Evolutionary conservation across 108 stramenopile genomes (phyloP).

Genomic region (Nitzschia inconspicua): DNA sequence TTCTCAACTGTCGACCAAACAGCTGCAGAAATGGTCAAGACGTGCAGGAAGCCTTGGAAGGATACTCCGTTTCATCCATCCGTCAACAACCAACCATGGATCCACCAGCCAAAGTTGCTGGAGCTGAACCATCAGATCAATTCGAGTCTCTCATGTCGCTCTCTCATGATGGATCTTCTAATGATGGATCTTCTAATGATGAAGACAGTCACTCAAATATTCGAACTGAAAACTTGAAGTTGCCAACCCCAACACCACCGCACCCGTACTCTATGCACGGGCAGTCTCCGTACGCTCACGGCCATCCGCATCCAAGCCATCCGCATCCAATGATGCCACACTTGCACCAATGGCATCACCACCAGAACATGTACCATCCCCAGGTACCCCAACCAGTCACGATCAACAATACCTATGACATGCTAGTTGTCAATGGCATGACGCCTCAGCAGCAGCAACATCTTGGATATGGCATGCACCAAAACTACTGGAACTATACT

Average conservation of each 20-base stretch:
- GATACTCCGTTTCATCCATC: no score
- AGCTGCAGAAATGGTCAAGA: no score
- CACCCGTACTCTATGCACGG: background rate
- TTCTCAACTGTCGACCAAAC: no score
- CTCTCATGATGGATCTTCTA: slow-evolving; percentile 3
- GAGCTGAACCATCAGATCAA: no score
- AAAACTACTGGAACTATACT: background rate
- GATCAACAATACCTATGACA: background rate
- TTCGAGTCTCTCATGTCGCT: slow-evolving; percentile 15
- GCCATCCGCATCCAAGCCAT: background rate
- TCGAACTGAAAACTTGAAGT: background rate
- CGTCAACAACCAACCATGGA: no score
- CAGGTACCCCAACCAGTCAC: background rate
- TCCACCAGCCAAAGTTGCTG: no score
- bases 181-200: background rate
- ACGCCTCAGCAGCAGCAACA: background rate
- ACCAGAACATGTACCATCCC: background rate
- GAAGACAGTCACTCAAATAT: background rate
- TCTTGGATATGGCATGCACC: background rate
- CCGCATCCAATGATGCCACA: slow-evolving; percentile 2
- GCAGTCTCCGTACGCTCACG: background rate
- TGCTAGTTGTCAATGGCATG: background rate
- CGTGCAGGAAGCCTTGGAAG: no score
- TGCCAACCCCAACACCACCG: background rate
- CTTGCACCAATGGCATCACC: slow-evolving; percentile 5